Conservation (phyloP, 495 filamentous ascomycete genomes). For the Daldinia caldariorum region DNA sequence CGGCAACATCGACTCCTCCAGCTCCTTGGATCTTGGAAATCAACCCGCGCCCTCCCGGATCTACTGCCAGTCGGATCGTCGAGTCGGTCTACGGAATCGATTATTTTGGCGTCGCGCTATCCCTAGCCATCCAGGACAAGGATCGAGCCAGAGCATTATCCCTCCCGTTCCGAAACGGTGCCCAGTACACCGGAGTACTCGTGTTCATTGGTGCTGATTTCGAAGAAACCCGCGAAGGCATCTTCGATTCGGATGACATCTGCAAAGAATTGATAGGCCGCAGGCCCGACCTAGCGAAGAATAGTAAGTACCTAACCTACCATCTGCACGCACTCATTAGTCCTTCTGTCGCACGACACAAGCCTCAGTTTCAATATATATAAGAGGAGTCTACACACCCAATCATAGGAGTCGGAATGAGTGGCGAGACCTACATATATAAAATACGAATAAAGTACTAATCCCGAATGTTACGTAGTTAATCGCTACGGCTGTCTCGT, state of each 20-base stretch:
- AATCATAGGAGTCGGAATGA: too few species aligned
- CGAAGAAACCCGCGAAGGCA: conserved; percentile 41
- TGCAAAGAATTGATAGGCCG: conserved; percentile 48
- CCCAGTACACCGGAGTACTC: conserved; percentile 43
- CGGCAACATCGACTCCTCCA: conserved; percentile 8
- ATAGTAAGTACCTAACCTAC: conserved; percentile 38
- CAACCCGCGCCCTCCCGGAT: conserved; percentile 52
- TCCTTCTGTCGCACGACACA: not conserved
- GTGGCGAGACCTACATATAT: too few species aligned
- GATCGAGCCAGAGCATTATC: conserved; percentile 43
- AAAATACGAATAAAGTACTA: too few species aligned
- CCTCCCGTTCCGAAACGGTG: conserved; percentile 42
- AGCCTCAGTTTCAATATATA: not conserved
- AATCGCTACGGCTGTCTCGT: conserved; percentile 45
- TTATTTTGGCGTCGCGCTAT: conserved; percentile 49
- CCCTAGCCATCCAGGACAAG: conserved; percentile 47
- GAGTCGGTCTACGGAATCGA: conserved; percentile 55
- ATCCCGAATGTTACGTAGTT: conserved; percentile 22
- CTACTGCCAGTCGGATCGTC: conserved; percentile 45
- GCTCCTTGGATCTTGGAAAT: conserved; percentile 51
- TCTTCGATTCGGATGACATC: conserved; percentile 54
- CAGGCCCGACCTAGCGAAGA: conserved; percentile 46
- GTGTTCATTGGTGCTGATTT: conserved; percentile 46
- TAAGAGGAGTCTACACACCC: too few species aligned
- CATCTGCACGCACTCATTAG: not conserved